phyloP scores from a whole-genome alignment of 257 asterid genomes.

The Fraxinus pennsylvanica region DNA sequence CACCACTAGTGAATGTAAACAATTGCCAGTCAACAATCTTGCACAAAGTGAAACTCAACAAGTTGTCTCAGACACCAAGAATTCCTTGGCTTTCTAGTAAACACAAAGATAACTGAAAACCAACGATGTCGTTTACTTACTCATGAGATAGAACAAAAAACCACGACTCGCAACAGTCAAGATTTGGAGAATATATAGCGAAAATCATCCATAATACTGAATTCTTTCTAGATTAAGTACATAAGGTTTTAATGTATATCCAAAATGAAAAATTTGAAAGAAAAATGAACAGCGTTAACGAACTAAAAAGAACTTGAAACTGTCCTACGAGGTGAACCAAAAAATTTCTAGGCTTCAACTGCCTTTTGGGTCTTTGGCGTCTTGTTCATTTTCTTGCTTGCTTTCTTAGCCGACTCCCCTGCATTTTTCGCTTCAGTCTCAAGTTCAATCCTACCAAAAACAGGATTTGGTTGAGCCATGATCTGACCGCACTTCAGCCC shows the following conservation, averaged over 20 bases:
- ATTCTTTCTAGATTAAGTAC: neutral
- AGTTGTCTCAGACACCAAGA: neutral
- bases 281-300: neutral
- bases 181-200: neutral
- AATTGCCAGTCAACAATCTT: neutral
- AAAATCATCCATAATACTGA: neutral
- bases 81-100: too few relatives aligned
- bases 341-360: slow-evolving; percentile 53
- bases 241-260: neutral
- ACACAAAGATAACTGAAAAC: too few relatives aligned
- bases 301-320: neutral
- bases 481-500: slow-evolving; percentile 77
- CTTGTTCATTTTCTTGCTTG: slow-evolving; percentile 46
- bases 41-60: neutral
- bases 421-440: slow-evolving; percentile 38
- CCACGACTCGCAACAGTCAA: neutral
- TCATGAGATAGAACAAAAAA: too few relatives aligned
- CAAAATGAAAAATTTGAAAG: neutral
- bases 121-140: too few relatives aligned
- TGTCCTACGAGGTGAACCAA: neutral
- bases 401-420: slow-evolving; percentile 47
- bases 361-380: slow-evolving; percentile 40
- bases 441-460: slow-evolving; percentile 77
- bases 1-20: neutral
- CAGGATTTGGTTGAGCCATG: slow-evolving; percentile 70